These are phyloP conservation scores for Diutina rugosa DNA, from an alignment of 1,139 yeast species.

Conservation along the genomic window DNA sequence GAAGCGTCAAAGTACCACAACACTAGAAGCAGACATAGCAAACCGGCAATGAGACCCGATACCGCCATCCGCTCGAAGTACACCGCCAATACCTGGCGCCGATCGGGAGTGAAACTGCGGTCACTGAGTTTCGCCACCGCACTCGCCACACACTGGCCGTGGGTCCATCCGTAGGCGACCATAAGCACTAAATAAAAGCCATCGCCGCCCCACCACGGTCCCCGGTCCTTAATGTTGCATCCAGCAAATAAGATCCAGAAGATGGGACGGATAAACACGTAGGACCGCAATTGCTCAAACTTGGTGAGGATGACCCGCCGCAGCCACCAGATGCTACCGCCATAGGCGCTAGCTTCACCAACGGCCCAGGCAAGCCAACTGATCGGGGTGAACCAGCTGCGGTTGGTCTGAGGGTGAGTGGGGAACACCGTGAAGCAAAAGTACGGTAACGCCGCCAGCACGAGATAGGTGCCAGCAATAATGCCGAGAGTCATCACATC, in stretches of 20 bases:
- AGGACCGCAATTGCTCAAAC: not conserved
- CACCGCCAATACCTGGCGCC: not conserved
- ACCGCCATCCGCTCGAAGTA: not conserved
- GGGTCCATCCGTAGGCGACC: not conserved
- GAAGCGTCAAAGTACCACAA: not conserved
- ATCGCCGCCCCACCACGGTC: not conserved
- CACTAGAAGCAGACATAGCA: not conserved
- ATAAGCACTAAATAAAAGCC: not conserved
- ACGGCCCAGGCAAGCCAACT: not conserved
- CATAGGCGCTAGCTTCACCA: not conserved
- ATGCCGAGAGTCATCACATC: not conserved
- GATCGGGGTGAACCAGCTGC: not conserved
- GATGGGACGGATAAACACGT: not conserved
- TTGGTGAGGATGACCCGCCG: not conserved
- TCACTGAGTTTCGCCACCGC: not conserved
- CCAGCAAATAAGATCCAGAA: not conserved
- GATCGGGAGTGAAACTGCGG: not conserved
- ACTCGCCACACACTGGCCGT: not conserved
- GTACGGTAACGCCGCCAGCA: not conserved
- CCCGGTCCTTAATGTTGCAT: not conserved
- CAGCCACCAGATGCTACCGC: not conserved
- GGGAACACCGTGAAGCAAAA: not conserved
- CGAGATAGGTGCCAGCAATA: not conserved
- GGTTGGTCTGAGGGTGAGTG: not conserved
- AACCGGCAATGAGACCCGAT: not conserved